Base-by-base conservation (phyloP, 148 eudicot species). In the Rhododendron simsii region DNA sequence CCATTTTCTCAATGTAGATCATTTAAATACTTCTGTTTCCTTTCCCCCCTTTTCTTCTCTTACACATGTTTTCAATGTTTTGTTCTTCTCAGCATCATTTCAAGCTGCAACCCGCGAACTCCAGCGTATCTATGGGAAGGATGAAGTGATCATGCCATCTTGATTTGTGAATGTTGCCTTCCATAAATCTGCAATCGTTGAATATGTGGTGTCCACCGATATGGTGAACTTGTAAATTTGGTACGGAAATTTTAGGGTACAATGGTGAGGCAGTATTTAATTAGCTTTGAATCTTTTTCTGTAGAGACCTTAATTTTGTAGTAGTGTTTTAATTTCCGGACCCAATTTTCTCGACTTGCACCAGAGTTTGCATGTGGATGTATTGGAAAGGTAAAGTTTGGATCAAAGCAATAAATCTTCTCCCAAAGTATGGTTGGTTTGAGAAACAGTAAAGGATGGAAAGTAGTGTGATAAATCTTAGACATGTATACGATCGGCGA, bases 71-170 rank as follows among this genome's bases (percentile, higher is more conserved):
- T 65, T 83, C 28, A 11, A 26, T 65, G 21, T 67, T 83, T 63
- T 67, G n/a, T 71, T 83, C 85, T 67, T 65, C 57, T 67, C 85
- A 83, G 85, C 78, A 67, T 83, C 85, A 45, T 83, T 44, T 83
- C 21, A 65, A 67, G 84, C 84, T 44, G 84, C 84, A 61, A 83
- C 76, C 30, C 44, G 44, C 13, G 85, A 83, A 67, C 77, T 83
- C 15, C 78, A 83, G 59, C 78, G 57, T 44, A 83, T 67, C 21
- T 65, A 44, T 83, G 77, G 85, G 75, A 67, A 67, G 59, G 78
- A 83, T 67, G 85, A 83, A 83, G 39, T 65, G 78, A 16, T 16
- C 59, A 28, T 67, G 39, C 85, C 85, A 45, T 41, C 78, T 83
- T 65, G 57, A 83, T 44, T 33, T 65, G 35, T 26, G 85, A 67